Evolutionary conservation across 2,329 filamentous ascomycete species (phyloP), one percentile per base, ranked within the genome.

Genomic region (Beauveria sp.): DNA sequence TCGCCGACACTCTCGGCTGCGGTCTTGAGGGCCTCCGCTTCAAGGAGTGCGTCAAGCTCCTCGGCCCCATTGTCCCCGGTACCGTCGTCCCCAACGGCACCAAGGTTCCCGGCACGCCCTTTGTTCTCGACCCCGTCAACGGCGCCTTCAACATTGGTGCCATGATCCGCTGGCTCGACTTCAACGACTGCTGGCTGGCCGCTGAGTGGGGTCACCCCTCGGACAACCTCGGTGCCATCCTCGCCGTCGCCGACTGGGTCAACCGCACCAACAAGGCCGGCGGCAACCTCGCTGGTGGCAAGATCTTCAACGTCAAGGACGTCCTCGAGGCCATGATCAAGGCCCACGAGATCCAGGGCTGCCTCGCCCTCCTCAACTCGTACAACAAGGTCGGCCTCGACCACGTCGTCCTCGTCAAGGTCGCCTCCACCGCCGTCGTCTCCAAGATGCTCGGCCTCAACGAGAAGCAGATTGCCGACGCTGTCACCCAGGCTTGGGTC

Each of bases 141-240:
- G 95, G 89, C 65, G 95, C 95, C 66, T 98, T 99, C 86, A 98
- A 98, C 83, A 98, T 99, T 70, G 95, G 95, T 70, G 90, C 95
- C 71, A 96, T 96, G 88, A 96, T 99, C 80, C 86, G 95, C 73
- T 99, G 95, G 95, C 86, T 99, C 71, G 95, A 99, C 81, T 99
- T 98, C 85, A 99, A 99, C 77, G 95, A 99, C 84, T 98, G 95
- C 86, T 99, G 93, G 95, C 83, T 98, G 66, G 95, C 93, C 50
- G 95, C 95, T 62, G 95, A 99, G 80, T 99, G 95, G 95, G 95
- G 95, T 63, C 95, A 99, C 77, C 95, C 95, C 65, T 97, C 93
- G 5, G 95, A 99, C 82, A 99, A 99, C 82, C 78, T 99, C 69
- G 95, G 95, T 66, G 95, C 93, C 71, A 99, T 99, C 74, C 86